Evolutionary conservation across 2,329 filamentous ascomycete genomes (phyloP), one percentile per base, ranked within the genome.

Genomic region (Aspergillaceae sp.): DNA sequence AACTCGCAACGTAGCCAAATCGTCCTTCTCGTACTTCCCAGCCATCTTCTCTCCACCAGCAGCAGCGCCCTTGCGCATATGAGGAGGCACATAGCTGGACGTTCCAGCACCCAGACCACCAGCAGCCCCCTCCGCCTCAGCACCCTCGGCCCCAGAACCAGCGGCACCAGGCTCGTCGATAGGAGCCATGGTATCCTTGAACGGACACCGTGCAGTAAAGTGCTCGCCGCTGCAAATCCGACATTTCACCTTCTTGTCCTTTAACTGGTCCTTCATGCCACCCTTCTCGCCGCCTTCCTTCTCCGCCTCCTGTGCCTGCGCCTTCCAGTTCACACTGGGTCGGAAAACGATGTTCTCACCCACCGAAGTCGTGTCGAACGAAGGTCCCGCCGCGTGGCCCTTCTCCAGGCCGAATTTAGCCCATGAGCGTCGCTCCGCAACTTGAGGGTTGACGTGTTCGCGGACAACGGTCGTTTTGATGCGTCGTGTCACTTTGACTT

Each of bases 171-270:
- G 51, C 56, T 75, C 73, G 37, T 73, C 73, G 47, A 74, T 69
- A 5, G 73, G 92, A 33, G 91, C 89, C 89, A 98, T 96, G 60
- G 91, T 98, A 69, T 97, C 92, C 78, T 97, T 98, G 84, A 95
- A 98, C 33, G 92, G 92, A 82, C 92, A 98, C 69, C 92, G 85
- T 57, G 91, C 91, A 37, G 92, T 98, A 78, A 97, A 98, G 82
- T 98, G 92, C 77, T 98, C 92, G 66, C 91, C 92, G 67, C 84
- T 87, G 76, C 92, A 98, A 68, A 98, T 97, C 79, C 92, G 86
- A 74, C 92, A 98, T 80, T 97, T 97, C 78, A 98, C 94, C 77
- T 96, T 94, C 82, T 96, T 95, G 76, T 96, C 90, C 81, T 92
- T 94, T 64, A 97, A 78, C 61, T 78, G 74, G 52, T 79, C 75